A percentile compares a stretch with the other conserved stretches of the same genome.
Conservation (phyloP, 2,329 filamentous ascomycete genomes). For the Akanthomyces dipterigenus region DNA sequence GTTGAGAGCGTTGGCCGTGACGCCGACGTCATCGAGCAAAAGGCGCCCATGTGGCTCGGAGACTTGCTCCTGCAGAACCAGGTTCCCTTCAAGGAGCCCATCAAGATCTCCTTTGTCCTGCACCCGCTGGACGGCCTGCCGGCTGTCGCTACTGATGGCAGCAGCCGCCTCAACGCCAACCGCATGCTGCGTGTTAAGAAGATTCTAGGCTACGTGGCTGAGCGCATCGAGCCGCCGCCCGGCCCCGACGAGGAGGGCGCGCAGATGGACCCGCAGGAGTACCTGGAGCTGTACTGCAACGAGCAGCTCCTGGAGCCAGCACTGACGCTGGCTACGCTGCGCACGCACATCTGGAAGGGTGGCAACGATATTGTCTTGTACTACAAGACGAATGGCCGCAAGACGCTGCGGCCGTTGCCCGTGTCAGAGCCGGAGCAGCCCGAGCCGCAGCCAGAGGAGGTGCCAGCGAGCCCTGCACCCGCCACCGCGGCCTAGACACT, state of each 20-base stretch:
- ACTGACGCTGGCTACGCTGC: slow-evolving; percentile 91
- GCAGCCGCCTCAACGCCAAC: slow-evolving; percentile 90
- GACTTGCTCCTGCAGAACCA: slow-evolving; percentile 80
- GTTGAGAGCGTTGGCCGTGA: slow-evolving; percentile 71
- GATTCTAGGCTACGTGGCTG: slow-evolving; percentile 84
- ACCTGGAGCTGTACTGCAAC: slow-evolving; percentile 91
- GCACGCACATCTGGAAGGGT: slow-evolving; percentile 88
- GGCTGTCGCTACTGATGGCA: slow-evolving; percentile 68
- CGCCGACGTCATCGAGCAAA: slow-evolving; percentile 76
- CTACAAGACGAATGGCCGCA: slow-evolving; percentile 89
- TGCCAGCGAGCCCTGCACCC: not conserved
- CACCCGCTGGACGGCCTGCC: slow-evolving; percentile 73
- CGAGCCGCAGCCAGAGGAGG: not conserved
- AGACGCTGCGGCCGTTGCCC: slow-evolving; percentile 42
- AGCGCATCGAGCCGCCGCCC: slow-evolving; percentile 73
- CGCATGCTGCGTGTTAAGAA: slow-evolving; percentile 95
- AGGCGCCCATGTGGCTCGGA: slow-evolving; percentile 85
- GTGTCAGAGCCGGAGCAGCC: slow-evolving; percentile 18
- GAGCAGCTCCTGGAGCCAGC: slow-evolving; percentile 67
- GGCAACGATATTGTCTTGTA: slow-evolving; percentile 87
- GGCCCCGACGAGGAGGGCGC: slow-evolving; percentile 44
- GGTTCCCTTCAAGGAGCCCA: slow-evolving; percentile 78
- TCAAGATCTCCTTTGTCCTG: slow-evolving; percentile 92
- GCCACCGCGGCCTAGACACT: not conserved
- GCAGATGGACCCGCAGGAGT: slow-evolving; percentile 75